phyloP scores from a whole-genome alignment of 805 yeast species.

The Wickerhamiella shivajii region DNA sequence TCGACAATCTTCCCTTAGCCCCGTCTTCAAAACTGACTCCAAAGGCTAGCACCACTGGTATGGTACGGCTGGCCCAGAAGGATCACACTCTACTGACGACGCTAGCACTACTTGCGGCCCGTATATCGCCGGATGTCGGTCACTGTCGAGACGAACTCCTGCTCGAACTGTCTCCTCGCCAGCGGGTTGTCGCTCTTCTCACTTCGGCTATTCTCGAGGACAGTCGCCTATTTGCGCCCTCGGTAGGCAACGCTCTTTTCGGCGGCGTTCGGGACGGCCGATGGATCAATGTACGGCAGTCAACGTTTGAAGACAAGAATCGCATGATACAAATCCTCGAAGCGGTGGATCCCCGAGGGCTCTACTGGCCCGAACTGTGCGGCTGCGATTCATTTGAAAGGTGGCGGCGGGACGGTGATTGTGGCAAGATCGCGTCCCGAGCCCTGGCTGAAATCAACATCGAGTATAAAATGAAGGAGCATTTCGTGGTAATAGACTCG shows the following conservation, averaged over 20 bases:
- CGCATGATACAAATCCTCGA: constrained; percentile 6
- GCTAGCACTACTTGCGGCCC: constrained; percentile 7
- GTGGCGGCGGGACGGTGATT: constrained; percentile 5
- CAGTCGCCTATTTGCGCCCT: constrained; percentile 2
- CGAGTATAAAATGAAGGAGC: constrained; percentile 4
- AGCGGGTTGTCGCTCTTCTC: constrained; percentile 3
- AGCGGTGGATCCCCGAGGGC: constrained; percentile 8
- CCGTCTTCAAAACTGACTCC: too few relatives aligned
- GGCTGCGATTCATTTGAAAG: background rate
- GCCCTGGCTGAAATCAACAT: constrained; percentile 3
- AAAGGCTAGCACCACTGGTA: too few relatives aligned
- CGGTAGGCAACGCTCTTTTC: constrained; percentile 2
- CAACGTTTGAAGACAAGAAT: constrained; percentile 5
- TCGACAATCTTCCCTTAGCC: too few relatives aligned
- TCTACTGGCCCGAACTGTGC: constrained; percentile 4
- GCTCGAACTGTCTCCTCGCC: background rate
- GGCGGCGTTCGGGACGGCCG: constrained; percentile 5
- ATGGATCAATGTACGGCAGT: constrained; percentile 5
- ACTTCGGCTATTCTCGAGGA: constrained; percentile 10
- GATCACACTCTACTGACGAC: constrained; percentile 5
- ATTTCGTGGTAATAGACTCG: constrained; percentile 3
- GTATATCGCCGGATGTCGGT: constrained; percentile 6
- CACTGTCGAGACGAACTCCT: constrained; percentile 2
- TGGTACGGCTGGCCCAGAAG: background rate
- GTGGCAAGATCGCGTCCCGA: constrained; percentile 1